These are phyloP conservation scores for Pseudocercospora vitis DNA, from an alignment of 2,329 filamentous ascomycete genomes.

Conservation along the genomic window DNA sequence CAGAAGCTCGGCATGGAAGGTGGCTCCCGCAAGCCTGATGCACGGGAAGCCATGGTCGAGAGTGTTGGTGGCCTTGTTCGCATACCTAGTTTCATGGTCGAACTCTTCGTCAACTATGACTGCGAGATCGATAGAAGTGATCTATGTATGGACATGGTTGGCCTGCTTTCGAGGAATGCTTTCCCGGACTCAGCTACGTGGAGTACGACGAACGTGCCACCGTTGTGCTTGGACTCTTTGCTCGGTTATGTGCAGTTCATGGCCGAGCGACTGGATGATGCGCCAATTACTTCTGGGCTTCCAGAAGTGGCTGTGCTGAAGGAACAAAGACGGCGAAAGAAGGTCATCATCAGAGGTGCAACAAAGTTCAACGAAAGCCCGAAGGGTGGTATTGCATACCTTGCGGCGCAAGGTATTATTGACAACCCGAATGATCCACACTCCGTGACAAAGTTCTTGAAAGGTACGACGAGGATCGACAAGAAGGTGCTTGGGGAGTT, in stretches of 20 bases:
- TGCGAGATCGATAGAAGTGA: slow-evolving; percentile 90
- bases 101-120: slow-evolving; percentile 97
- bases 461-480: slow-evolving; percentile 81
- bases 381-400: slow-evolving; percentile 81
- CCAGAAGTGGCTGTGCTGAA: slow-evolving; percentile 65
- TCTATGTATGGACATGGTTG: slow-evolving; percentile 92
- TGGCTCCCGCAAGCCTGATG: slow-evolving; percentile 87
- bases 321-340: slow-evolving; percentile 76
- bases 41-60: slow-evolving; percentile 97
- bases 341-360: slow-evolving; percentile 81
- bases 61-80: slow-evolving; percentile 87
- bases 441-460: slow-evolving; percentile 82
- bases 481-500: slow-evolving; percentile 92
- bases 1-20: slow-evolving; percentile 92
- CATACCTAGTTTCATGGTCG: slow-evolving; percentile 91
- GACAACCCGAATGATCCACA: slow-evolving; percentile 69
- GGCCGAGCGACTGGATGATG: slow-evolving; percentile 76
- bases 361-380: slow-evolving; percentile 94
- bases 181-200: slow-evolving; percentile 96
- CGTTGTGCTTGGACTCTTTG: slow-evolving; percentile 87
- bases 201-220: slow-evolving; percentile 98
- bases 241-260: slow-evolving; percentile 90
- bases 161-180: slow-evolving; percentile 86
- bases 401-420: slow-evolving; percentile 84
- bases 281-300: slow-evolving; percentile 62